phyloP scores from a whole-genome alignment of 2,329 filamentous ascomycete genomes.

The Xylariaceae sp. region DNA sequence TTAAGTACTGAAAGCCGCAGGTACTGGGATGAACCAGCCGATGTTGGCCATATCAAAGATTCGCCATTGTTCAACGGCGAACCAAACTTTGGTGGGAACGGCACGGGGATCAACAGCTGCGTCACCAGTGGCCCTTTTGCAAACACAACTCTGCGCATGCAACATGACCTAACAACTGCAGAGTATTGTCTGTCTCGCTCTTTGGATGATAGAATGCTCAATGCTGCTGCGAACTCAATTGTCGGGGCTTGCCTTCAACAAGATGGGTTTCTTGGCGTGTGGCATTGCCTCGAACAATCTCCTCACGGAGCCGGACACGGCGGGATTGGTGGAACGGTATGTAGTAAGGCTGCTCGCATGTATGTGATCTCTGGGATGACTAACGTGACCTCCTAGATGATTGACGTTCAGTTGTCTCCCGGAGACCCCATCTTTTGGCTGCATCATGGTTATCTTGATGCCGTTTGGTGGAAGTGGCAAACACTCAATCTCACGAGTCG shows the following conservation, averaged over 20 bases:
- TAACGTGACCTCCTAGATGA: conserved; percentile 18
- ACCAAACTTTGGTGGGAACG: conserved; percentile 34
- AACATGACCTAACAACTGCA: conserved; percentile 19
- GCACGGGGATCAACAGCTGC: conserved; percentile 27
- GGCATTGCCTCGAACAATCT: conserved; percentile 19
- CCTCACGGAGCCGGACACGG: conserved; percentile 24
- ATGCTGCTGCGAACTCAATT: conserved; percentile 8
- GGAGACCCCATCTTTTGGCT: conserved; percentile 29
- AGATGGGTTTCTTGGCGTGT: conserved; percentile 10
- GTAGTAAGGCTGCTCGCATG: background rate
- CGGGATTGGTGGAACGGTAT: conserved; percentile 21
- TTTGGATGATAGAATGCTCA: conserved; percentile 21
- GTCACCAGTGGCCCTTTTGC: conserved; percentile 35
- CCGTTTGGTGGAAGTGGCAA: conserved; percentile 28
- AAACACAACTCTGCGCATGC: conserved; percentile 32
- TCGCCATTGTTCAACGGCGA: conserved; percentile 31
- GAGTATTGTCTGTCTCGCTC: conserved; percentile 26
- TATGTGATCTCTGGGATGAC: background rate
- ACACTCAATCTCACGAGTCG: conserved; percentile 18
- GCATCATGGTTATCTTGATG: conserved; percentile 27
- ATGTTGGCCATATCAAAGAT: conserved; percentile 26
- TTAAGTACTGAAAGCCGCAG: conserved; percentile 12
- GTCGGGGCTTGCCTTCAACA: conserved; percentile 15
- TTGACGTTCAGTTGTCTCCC: conserved; percentile 21
- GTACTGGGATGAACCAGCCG: conserved; percentile 37